Evolutionary conservation across 148 eudicot genomes (phyloP), one percentile per base, ranked within the genome.

Genomic region (Silene latifolia): DNA sequence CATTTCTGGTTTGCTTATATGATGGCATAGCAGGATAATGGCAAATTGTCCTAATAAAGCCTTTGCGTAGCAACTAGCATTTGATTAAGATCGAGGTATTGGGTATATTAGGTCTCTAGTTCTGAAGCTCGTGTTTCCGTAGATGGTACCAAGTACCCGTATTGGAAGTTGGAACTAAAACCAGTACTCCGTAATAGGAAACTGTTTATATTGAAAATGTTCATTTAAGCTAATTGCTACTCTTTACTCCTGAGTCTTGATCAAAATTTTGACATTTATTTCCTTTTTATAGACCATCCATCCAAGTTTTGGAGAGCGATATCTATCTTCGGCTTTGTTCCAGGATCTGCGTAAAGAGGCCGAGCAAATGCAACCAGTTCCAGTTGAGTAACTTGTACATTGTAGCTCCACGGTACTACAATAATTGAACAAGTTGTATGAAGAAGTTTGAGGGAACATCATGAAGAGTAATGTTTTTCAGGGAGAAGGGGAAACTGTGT

Each of bases 221-320:
- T 51, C 17, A 39, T 39, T 39, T 7, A 39, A 35, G 44, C 44
- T 39, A 1, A 39, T 39, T 39, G 44, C 44, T 39, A 39, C 8
- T 51, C 18, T 2, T 51, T 14, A 13, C 56, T 51, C 56, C 1
- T n/a, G n/a, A n/a, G n/a, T n/a, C n/a, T 2, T 12, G 18, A 51
- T 51, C 27, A 39, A 23, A 44, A 17, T 25, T n/a, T 4, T 68
- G 13, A 70, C 61, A 70, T 47, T 3, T 73, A 57, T 58, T 20
- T 51, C 48, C 4, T 71, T 63, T 67, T 72, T 21, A 67, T 83
- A 95, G 98, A 95, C 97, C 1, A 58, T 95, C 19, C 98, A 95
- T 79, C 79, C 98, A 23, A 95, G 98, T 76, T 95, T 95, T 53
- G 98, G 98, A 76, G 97, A 95, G 74, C 77, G 98, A 69, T 95